A percentile compares a stretch with the other conserved stretches of the same genome.
phyloP scores from a whole-genome alignment of 1,284 basidiomycete genomes.

The Pseudozyma flocculosa region DNA sequence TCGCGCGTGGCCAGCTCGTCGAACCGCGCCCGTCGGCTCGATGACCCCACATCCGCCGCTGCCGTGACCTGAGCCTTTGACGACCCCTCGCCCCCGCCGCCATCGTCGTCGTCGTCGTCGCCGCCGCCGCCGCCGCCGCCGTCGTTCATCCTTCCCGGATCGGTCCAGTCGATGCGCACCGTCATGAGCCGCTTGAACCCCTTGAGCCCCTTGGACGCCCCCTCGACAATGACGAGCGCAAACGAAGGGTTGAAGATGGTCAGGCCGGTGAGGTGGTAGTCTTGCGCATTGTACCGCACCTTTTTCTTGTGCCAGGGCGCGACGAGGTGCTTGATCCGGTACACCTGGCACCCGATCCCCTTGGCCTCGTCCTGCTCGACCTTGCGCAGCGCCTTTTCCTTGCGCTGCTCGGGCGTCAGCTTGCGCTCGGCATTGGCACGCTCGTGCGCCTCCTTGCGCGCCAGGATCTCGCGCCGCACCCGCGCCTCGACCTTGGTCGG shows the following conservation, averaged over 20 bases:
- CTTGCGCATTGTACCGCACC: conserved; percentile 91
- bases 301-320: conserved; percentile 94
- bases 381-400: conserved; percentile 73
- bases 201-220: conserved; percentile 79
- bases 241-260: conserved; percentile 86
- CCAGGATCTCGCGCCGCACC: conserved; percentile 87
- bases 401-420: conserved; percentile 82
- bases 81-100: conserved; percentile 62
- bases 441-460: conserved; percentile 83
- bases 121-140: conserved; percentile 62
- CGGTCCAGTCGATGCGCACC: conserved; percentile 89
- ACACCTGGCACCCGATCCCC: conserved; percentile 81
- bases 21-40: neutral
- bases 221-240: conserved; percentile 90
- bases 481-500: conserved; percentile 95
- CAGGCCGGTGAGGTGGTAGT: conserved; percentile 80
- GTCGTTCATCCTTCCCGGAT: conserved; percentile 77
- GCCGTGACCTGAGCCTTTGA: neutral
- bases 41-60: too few relatives aligned
- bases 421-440: conserved; percentile 87
- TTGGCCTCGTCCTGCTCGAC: conserved; percentile 69
- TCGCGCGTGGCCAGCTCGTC: conserved; percentile 8
- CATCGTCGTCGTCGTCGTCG: conserved; percentile 59
- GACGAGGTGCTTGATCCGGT: conserved; percentile 81
- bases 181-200: conserved; percentile 87